A percentile compares a stretch with the other conserved stretches of the same genome.
Conservation (phyloP, 805 yeast genomes). For the Nakazawaea pomicola region DNA sequence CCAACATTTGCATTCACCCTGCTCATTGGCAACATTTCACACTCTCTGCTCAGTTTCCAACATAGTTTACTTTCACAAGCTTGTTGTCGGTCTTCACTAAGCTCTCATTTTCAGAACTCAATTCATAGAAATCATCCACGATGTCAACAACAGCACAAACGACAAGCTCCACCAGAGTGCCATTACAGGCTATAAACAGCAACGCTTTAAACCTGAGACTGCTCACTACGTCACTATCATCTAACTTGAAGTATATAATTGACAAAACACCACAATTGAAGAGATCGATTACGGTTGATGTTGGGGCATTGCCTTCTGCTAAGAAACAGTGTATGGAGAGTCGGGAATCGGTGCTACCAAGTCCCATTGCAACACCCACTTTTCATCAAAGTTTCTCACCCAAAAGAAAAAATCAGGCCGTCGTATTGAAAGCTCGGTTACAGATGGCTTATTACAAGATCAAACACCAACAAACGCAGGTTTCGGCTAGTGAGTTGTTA, state of each 20-base stretch:
- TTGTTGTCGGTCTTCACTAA: too few relatives aligned
- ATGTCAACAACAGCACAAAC: too few relatives aligned
- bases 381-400: slow-evolving; percentile 19
- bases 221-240: slow-evolving; percentile 15
- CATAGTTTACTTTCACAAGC: too few relatives aligned
- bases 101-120: too few relatives aligned
- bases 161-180: slow-evolving; percentile 16
- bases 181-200: slow-evolving; percentile 18
- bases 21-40: too few relatives aligned
- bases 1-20: too few relatives aligned
- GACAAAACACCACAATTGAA: slow-evolving; percentile 13
- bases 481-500: slow-evolving; percentile 3
- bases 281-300: slow-evolving; percentile 15
- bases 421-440: slow-evolving; percentile 40
- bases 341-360: slow-evolving; percentile 7
- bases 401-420: slow-evolving; percentile 27
- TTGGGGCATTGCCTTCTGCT: neutral
- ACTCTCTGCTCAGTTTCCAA: too few relatives aligned
- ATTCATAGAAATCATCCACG: too few relatives aligned
- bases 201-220: slow-evolving; percentile 18
- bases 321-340: slow-evolving; percentile 2
- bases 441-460: slow-evolving; percentile 50
- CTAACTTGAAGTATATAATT: slow-evolving; percentile 6
- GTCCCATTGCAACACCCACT: slow-evolving; percentile 12
- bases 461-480: slow-evolving; percentile 15